Evolutionary conservation across 345 rosid species (phyloP), one percentile per base, ranked within the genome.

Genomic region (Capsella bursapastoris): DNA sequence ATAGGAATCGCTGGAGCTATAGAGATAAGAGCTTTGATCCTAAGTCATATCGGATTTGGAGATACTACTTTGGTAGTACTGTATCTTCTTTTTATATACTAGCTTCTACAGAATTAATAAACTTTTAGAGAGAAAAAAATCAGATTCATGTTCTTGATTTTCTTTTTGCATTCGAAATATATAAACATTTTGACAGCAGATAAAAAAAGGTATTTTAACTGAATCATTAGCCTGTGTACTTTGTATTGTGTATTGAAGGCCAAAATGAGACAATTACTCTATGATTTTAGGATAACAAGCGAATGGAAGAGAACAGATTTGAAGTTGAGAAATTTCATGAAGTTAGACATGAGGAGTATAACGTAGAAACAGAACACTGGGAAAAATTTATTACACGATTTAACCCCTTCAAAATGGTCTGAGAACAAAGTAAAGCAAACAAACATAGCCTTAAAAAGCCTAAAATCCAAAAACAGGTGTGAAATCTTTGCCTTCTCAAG

Each of bases 361-460:
- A 13, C 1, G 45, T 44, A 43, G 27, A n/a, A 49, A 37, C n/a
- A 15, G n/a, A 48, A 57, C 48, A 8, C 9, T 57, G 40, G 38
- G 16, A 48, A 61, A 56, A 52, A 55, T 52, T 68, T 68, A 68
- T 61, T 68, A 52, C 69, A 68, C 57, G 60, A 65, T 32, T 18
- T 38, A 58, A 50, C 40, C 6, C 13, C n/a, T 9, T 43, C 10
- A 51, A 68, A 25, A 8, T 18, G 38, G 57, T 68, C 57, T 15
- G 38, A 52, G 50, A 75, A 76, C 35, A 62, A 68, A 69, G 41
- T 25, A 47, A 48, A 34, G 50, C 64, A 64, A 63, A 70, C 48
- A 70, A 48, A 64, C 61, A 55, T 34, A 16, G 50, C 18, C 14
- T 28, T 32, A 0, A 7, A 67, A 68, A 35, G 74, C 64, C 44